phyloP scores from a whole-genome alignment of 306 rosid genomes.

The Hippophae rhamnoides region DNA sequence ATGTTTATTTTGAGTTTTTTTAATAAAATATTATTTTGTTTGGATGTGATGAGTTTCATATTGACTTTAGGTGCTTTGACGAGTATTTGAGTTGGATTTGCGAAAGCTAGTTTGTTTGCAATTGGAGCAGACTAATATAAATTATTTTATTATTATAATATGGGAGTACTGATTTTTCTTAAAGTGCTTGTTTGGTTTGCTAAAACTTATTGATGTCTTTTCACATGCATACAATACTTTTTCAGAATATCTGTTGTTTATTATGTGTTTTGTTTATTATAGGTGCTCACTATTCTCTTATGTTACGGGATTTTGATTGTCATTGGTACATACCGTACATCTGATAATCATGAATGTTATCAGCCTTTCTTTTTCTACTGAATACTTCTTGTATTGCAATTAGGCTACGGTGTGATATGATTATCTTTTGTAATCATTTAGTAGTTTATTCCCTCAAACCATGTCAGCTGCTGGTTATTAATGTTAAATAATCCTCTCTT shows the following conservation, averaged over 20 bases:
- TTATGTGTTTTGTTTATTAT: neutral
- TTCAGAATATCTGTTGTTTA: no score
- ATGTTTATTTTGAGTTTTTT: neutral
- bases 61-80: neutral
- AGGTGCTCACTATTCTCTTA: neutral
- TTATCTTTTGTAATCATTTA: neutral
- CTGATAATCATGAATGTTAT: neutral
- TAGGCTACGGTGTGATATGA: neutral
- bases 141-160: no score
- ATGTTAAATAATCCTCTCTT: neutral
- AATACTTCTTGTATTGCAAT: neutral
- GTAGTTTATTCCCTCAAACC: neutral
- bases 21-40: neutral
- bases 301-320: neutral
- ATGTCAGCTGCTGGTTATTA: neutral
- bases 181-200: no score
- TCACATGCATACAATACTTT: no score
- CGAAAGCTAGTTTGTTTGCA: no score
- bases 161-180: no score
- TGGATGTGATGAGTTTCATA: neutral
- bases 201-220: no score
- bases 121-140: no score
- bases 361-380: neutral
- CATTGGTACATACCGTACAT: neutral
- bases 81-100: neutral